Evolutionary conservation across 225 moss, liverwort and hornwort genomes (phyloP).

Genomic region (Pseudisothecium myosuroides): DNA sequence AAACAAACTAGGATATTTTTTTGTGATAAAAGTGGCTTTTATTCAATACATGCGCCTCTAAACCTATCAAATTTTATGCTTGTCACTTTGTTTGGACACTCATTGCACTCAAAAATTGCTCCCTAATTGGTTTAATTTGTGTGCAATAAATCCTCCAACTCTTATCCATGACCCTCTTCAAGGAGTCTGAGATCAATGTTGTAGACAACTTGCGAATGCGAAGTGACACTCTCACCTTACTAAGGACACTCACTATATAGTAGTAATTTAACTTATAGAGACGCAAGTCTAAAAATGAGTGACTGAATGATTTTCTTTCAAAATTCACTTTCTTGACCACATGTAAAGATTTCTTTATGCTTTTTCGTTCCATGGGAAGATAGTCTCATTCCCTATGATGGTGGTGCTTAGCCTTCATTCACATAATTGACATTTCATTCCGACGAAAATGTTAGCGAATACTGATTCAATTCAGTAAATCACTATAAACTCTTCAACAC

Average conservation of each 20-base stretch:
- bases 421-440: neutral
- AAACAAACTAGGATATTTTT: neutral
- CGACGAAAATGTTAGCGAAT: fast-evolving
- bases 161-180: neutral
- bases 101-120: neutral
- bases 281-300: neutral
- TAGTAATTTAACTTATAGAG: neutral
- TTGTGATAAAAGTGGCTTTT: neutral
- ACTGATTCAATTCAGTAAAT: neutral
- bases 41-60: fast-evolving
- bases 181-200: neutral
- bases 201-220: neutral
- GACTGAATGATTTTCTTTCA: neutral
- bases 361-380: too few species aligned
- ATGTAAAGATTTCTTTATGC: neutral
- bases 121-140: neutral
- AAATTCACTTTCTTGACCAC: neutral
- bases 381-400: fast-evolving
- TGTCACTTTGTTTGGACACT: fast-evolving
- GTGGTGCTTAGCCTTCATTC: fast-evolving
- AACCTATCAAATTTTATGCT: neutral
- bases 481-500: neutral
- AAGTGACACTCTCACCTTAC: neutral
- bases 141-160: neutral
- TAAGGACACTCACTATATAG: neutral